A percentile compares a stretch with the other conserved stretches of the same genome.
These are phyloP conservation scores for Trichoderma atrobrunneum DNA, from an alignment of 2,329 filamentous ascomycete genomes.

Conservation along the genomic window DNA sequence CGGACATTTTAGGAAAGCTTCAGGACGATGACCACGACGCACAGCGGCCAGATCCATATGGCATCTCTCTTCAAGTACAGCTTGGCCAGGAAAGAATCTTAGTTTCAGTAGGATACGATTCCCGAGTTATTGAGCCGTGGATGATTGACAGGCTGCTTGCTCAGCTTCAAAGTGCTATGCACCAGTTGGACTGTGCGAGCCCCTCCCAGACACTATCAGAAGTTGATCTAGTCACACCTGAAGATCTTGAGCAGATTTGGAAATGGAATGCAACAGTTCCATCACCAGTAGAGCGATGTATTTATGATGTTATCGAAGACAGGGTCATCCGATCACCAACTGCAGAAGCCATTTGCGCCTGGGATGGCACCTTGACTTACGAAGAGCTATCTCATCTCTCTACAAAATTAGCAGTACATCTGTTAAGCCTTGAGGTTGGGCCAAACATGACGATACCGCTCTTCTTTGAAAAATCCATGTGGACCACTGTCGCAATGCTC, in stretches of 20 bases:
- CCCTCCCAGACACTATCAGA: not conserved
- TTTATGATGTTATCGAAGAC: not conserved
- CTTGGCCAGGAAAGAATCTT: not conserved
- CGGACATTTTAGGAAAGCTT: not conserved
- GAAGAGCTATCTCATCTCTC: slow-evolving; percentile 21
- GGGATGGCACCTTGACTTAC: slow-evolving; percentile 27
- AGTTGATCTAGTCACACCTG: not conserved
- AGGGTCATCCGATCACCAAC: not conserved
- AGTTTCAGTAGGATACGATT: slow-evolving; percentile 7
- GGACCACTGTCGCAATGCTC: not conserved
- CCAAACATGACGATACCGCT: not conserved
- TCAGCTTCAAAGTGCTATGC: not conserved
- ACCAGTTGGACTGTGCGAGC: not conserved
- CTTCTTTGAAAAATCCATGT: not conserved
- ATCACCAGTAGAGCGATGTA: not conserved
- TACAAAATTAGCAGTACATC: not conserved
- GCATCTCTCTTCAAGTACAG: not conserved
- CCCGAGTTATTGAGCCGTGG: not conserved
- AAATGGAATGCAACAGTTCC: not conserved
- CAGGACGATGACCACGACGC: not conserved
- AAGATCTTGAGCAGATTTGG: not conserved
- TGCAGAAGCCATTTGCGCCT: slow-evolving; percentile 22
- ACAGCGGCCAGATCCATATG: not conserved
- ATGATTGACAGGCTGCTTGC: not conserved
- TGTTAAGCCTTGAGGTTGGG: not conserved